phyloP scores from a whole-genome alignment of 1,284 basidiomycete species.

The Leccinum pallidistipes region DNA sequence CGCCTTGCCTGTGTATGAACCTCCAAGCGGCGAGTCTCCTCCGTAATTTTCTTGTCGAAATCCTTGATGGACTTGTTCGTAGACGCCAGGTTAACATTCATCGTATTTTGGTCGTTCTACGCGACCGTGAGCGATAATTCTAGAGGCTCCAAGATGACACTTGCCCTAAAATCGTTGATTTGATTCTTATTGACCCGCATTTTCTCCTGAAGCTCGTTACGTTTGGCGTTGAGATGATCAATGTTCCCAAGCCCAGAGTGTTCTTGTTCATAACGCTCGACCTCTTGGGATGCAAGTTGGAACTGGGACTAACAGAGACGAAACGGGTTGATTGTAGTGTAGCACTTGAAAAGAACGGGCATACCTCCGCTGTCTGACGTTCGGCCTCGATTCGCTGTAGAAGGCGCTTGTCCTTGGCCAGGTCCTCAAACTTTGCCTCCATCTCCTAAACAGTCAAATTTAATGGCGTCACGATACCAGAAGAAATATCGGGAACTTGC shows the following conservation, averaged over 20 bases:
- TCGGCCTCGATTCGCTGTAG: conserved; percentile 53
- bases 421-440: conserved; percentile 49
- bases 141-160: conserved; percentile 10
- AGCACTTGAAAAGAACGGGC: conserved; percentile 9
- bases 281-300: conserved; percentile 44
- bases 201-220: conserved; percentile 44
- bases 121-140: neutral
- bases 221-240: conserved; percentile 48
- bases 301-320: conserved; percentile 39
- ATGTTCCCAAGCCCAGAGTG: conserved; percentile 51
- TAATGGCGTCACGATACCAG: neutral
- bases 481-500: conserved; percentile 36
- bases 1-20: conserved; percentile 60
- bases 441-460: conserved; percentile 44
- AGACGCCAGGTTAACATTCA: conserved; percentile 43
- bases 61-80: conserved; percentile 49
- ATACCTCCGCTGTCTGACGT: conserved; percentile 49
- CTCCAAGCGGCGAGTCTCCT: conserved; percentile 56
- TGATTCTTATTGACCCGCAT: conserved; percentile 48
- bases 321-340: neutral
- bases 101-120: conserved; percentile 50
- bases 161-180: conserved; percentile 48
- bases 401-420: conserved; percentile 46
- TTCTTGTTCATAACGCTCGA: conserved; percentile 50
- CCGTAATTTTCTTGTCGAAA: conserved; percentile 52